phyloP scores from a whole-genome alignment of 108 stramenopile species.

The Pseudonitzschia multistriata region DNA sequence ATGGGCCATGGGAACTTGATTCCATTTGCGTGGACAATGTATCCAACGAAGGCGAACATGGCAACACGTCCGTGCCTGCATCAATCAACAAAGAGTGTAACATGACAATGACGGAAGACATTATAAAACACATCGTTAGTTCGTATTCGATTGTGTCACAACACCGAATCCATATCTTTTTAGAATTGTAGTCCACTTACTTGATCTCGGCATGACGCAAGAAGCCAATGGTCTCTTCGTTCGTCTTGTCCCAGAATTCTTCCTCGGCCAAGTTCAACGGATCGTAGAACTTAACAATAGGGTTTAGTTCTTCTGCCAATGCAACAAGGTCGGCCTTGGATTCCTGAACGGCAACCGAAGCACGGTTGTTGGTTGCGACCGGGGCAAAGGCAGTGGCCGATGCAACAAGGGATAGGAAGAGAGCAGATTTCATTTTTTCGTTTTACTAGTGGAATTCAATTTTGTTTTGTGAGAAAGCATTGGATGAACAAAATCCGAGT shows the following conservation, averaged over 20 bases:
- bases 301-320: constrained; percentile 65
- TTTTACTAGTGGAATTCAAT: neutral
- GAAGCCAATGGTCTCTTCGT: constrained; percentile 69
- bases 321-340: constrained; percentile 69
- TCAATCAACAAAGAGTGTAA: neutral
- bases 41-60: constrained; percentile 64
- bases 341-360: constrained; percentile 42
- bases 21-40: constrained; percentile 59
- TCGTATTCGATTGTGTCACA: neutral
- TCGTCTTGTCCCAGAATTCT: constrained; percentile 57
- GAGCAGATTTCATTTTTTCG: constrained; percentile 43
- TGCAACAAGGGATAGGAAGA: constrained; percentile 37
- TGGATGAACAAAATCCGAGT: neutral
- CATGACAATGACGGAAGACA: neutral
- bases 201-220: constrained; percentile 79
- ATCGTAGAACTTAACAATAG: constrained; percentile 61
- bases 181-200: constrained; percentile 20
- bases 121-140: neutral
- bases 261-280: constrained; percentile 57
- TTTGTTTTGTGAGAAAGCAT: neutral
- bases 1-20: constrained; percentile 56
- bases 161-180: neutral
- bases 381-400: constrained; percentile 63
- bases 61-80: constrained; percentile 74
- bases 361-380: constrained; percentile 17